Percentiles rank a stretch among this genome's conserved stretches.
phyloP scores from a whole-genome alignment of 169 alveolate genomes.

The Plasmodium fragile region DNA sequence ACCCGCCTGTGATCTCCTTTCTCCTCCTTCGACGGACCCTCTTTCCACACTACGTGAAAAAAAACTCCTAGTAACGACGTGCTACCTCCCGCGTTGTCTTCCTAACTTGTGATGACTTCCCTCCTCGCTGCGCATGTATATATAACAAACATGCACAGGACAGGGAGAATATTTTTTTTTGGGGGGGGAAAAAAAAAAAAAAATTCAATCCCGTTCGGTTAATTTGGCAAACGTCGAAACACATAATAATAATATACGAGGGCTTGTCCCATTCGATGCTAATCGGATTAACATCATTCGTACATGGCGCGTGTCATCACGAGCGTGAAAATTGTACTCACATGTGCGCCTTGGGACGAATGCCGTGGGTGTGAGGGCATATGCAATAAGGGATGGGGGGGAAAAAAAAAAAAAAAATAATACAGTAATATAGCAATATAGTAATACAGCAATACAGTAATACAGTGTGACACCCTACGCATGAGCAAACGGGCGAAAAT shows the following conservation, averaged over 20 bases:
- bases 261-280: background rate
- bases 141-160: background rate
- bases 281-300: background rate
- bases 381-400: background rate
- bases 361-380: background rate
- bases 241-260: too few relatives aligned
- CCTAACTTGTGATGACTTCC: background rate
- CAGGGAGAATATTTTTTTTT: background rate
- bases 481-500: background rate
- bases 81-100: background rate
- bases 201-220: background rate
- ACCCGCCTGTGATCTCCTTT: background rate
- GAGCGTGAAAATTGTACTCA: background rate
- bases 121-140: background rate
- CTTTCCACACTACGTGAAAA: background rate
- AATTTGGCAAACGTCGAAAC: too few relatives aligned
- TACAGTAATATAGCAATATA: background rate
- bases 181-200: background rate
- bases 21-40: background rate
- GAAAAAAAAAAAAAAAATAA: background rate
- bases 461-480: background rate
- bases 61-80: background rate
- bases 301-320: background rate
- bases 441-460: background rate
- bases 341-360: background rate